phyloP scores from a whole-genome alignment of 2,329 filamentous ascomycete species.

The Aspergillus sp. region DNA sequence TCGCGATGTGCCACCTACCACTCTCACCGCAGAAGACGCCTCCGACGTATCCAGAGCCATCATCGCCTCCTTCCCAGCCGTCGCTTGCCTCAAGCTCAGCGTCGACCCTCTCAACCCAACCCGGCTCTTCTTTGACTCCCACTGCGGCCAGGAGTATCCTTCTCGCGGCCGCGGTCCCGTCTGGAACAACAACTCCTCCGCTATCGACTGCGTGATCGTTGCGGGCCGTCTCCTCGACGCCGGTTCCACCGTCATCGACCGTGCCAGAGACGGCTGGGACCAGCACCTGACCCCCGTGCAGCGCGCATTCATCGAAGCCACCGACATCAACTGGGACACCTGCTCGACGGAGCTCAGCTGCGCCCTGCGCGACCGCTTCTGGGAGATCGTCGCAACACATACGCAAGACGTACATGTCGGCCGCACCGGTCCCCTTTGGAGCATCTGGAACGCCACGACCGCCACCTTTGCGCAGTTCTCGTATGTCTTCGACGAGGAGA shows the following conservation, averaged over 20 bases:
- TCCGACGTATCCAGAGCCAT: slow-evolving; percentile 18
- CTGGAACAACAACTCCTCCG: slow-evolving; percentile 19
- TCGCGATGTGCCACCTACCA: slow-evolving; percentile 5
- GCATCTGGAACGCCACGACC: slow-evolving; percentile 23
- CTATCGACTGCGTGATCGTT: slow-evolving; percentile 33
- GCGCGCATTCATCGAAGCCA: slow-evolving; percentile 25
- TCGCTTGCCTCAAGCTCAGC: slow-evolving; percentile 16
- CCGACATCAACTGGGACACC: slow-evolving; percentile 29
- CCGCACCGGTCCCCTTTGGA: slow-evolving; percentile 11
- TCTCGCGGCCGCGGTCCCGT: slow-evolving; percentile 33
- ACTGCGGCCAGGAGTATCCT: slow-evolving; percentile 17
- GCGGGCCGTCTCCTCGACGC: slow-evolving; percentile 34
- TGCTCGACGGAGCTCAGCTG: slow-evolving; percentile 9
- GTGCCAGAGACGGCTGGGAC: slow-evolving; percentile 13
- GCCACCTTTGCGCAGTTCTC: slow-evolving; percentile 28
- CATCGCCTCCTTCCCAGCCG: slow-evolving; percentile 14
- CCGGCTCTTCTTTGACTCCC: slow-evolving; percentile 16
- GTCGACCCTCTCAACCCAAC: neutral
- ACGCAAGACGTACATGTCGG: slow-evolving; percentile 8
- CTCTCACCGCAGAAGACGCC: slow-evolving; percentile 10
- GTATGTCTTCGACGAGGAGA: slow-evolving; percentile 13
- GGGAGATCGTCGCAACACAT: slow-evolving; percentile 5
- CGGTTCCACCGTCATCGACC: slow-evolving; percentile 34
- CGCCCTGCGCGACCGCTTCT: slow-evolving; percentile 20
- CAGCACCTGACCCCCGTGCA: slow-evolving; percentile 15